These are phyloP conservation scores for Tolypocladium inflatum DNA, from an alignment of 2,329 filamentous ascomycete species.

Conservation along the genomic window DNA sequence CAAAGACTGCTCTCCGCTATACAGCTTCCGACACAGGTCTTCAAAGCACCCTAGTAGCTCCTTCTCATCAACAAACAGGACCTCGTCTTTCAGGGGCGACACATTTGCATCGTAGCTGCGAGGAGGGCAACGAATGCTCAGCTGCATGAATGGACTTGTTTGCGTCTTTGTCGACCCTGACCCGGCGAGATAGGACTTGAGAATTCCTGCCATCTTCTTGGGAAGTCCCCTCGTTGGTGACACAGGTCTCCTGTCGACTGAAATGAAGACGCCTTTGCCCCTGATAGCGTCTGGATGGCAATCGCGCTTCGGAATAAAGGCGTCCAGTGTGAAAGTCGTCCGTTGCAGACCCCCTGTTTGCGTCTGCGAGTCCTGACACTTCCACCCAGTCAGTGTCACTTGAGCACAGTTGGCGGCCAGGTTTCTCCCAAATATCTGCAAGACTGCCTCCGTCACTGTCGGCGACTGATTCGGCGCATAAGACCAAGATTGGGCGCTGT, in stretches of 20 bases:
- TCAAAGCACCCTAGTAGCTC: constrained; percentile 35
- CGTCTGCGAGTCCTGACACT: not conserved
- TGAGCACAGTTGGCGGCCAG: constrained; percentile 45
- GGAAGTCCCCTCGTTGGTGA: constrained; percentile 42
- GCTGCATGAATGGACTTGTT: constrained; percentile 49
- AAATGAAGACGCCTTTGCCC: constrained; percentile 48
- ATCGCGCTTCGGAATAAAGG: constrained; percentile 45
- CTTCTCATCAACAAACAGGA: constrained; percentile 53
- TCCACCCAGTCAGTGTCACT: constrained; percentile 15
- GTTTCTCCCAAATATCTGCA: constrained; percentile 52
- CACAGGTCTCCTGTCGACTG: constrained; percentile 59
- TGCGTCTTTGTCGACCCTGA: constrained; percentile 15
- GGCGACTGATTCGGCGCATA: constrained; percentile 48
- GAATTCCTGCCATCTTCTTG: constrained; percentile 47
- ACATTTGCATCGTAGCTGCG: constrained; percentile 64
- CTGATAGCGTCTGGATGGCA: constrained; percentile 33
- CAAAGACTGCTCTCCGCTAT: constrained; percentile 12
- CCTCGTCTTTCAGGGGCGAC: constrained; percentile 61
- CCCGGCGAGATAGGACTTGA: constrained; percentile 32
- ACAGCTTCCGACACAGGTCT: constrained; percentile 30
- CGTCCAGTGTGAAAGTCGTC: constrained; percentile 34
- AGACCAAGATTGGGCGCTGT: constrained; percentile 43
- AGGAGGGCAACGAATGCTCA: constrained; percentile 53
- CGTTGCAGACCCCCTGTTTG: not conserved
- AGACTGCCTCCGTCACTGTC: constrained; percentile 45